phyloP scores from a whole-genome alignment of 805 yeast genomes.

The Candida cerambycidarum region DNA sequence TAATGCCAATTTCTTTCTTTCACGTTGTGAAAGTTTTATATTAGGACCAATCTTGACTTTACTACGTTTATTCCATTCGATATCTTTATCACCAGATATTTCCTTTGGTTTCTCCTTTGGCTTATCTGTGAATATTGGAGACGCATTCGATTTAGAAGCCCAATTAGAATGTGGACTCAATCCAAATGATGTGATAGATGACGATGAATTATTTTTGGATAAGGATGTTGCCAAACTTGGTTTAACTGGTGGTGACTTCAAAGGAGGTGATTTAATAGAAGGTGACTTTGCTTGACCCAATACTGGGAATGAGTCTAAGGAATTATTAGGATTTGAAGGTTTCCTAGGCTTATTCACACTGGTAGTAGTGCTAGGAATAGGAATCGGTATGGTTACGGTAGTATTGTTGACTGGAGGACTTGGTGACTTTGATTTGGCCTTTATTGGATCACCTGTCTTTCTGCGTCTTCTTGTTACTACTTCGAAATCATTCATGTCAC shows the following conservation, averaged over 20 bases:
- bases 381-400: neutral
- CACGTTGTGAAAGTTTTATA: slow-evolving; percentile 57
- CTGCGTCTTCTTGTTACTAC: slow-evolving; percentile 22
- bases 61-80: slow-evolving; percentile 14
- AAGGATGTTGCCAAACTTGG: neutral
- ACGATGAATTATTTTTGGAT: neutral
- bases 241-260: neutral
- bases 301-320: slow-evolving; percentile 2
- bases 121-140: slow-evolving; percentile 12
- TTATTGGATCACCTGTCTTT: slow-evolving; percentile 5
- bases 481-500: slow-evolving; percentile 22
- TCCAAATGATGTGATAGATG: slow-evolving; percentile 10
- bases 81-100: neutral
- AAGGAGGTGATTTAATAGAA: neutral
- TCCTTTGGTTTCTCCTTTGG: neutral
- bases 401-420: slow-evolving; percentile 7
- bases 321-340: neutral
- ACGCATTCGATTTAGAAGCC: slow-evolving; percentile 21
- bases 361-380: neutral
- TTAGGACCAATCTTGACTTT: slow-evolving; percentile 37
- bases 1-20: slow-evolving; percentile 45
- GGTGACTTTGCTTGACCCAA: slow-evolving; percentile 5
- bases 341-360: neutral
- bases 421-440: slow-evolving; percentile 6
- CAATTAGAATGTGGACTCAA: slow-evolving; percentile 29